These are phyloP conservation scores for Myxozyma neotropica DNA, from an alignment of 805 yeast species.

Conservation along the genomic window DNA sequence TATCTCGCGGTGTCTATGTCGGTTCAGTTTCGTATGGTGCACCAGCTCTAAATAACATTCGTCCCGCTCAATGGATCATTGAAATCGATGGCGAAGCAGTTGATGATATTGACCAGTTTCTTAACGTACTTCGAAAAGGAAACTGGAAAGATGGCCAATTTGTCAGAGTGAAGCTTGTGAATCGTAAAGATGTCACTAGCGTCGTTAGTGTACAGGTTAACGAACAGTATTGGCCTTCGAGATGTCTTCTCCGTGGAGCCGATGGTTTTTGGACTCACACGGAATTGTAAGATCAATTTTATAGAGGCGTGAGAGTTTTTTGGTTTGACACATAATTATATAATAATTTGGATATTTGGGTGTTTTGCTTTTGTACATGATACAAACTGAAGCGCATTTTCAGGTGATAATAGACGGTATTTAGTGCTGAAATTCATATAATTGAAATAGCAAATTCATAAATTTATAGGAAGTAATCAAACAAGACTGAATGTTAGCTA, in stretches of 20 bases:
- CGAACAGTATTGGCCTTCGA: constrained; percentile 32
- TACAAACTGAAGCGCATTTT: neutral
- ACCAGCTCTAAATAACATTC: constrained; percentile 31
- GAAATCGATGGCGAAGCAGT: constrained; percentile 62
- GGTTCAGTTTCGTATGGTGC: constrained; percentile 34
- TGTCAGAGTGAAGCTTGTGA: constrained; percentile 34
- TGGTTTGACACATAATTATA: no score
- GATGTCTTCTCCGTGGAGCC: constrained; percentile 14
- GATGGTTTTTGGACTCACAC: constrained; percentile 25
- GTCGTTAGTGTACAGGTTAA: constrained; percentile 32
- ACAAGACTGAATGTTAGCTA: no score
- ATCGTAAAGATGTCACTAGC: constrained; percentile 31
- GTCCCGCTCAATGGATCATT: constrained; percentile 70
- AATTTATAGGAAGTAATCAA: no score
- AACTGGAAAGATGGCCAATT: constrained; percentile 30
- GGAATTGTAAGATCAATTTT: constrained; percentile 4
- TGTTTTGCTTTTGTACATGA: neutral
- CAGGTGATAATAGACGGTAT: neutral
- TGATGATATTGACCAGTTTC: constrained; percentile 15
- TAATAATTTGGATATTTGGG: no score
- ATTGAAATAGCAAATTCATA: no score
- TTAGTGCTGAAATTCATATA: no score
- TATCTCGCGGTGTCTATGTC: constrained; percentile 30
- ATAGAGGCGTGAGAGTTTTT: no score
- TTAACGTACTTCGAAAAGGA: constrained; percentile 7